phyloP scores from a whole-genome alignment of 129 eudicot genomes.

The Centrapalus pauciflorus region DNA sequence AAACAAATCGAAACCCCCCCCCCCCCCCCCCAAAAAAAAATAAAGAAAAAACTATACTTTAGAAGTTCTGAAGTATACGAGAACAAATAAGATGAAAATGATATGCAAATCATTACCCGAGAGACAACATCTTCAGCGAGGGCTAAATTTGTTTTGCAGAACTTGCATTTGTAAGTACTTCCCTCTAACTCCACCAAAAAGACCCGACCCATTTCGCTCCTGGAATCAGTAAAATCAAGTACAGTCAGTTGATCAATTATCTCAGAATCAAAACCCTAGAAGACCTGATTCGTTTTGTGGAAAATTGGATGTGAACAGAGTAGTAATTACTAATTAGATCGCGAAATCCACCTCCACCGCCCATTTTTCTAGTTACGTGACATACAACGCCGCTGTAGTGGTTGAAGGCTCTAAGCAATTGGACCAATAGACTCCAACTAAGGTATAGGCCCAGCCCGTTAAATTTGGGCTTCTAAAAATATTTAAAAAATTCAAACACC shows the following conservation, averaged over 20 bases:
- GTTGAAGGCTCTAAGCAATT: slow-evolving; percentile 4
- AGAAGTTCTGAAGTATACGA: not conserved
- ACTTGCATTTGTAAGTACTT: slow-evolving; percentile 72
- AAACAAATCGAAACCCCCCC: not conserved
- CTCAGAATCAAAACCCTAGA: slow-evolving; percentile 15
- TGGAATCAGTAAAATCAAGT: slow-evolving; percentile 1
- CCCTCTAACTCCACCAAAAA: slow-evolving; percentile 81
- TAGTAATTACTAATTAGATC: not conserved
- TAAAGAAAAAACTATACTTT: not conserved
- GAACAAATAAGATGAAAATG: not conserved
- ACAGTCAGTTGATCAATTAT: not conserved
- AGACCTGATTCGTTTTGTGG: not conserved
- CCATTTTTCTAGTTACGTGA: not conserved
- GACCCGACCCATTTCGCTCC: slow-evolving; percentile 60
- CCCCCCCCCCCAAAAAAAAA: not conserved
- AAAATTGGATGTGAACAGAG: not conserved
- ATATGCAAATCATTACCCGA: slow-evolving; percentile 28
- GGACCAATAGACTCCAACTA: too few species aligned
- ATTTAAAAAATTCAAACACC: too few species aligned
- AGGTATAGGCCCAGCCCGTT: not conserved
- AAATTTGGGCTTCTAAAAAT: not conserved
- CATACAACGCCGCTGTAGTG: not conserved
- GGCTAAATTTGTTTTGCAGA: slow-evolving; percentile 68
- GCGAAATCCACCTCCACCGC: slow-evolving; percentile 13
- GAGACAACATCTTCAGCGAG: slow-evolving; percentile 66